A percentile compares a stretch with the other conserved stretches of the same genome.
Conservation (phyloP, 192 early-diverging fungal genomes). For the Umbelopsis isabellina region DNA sequence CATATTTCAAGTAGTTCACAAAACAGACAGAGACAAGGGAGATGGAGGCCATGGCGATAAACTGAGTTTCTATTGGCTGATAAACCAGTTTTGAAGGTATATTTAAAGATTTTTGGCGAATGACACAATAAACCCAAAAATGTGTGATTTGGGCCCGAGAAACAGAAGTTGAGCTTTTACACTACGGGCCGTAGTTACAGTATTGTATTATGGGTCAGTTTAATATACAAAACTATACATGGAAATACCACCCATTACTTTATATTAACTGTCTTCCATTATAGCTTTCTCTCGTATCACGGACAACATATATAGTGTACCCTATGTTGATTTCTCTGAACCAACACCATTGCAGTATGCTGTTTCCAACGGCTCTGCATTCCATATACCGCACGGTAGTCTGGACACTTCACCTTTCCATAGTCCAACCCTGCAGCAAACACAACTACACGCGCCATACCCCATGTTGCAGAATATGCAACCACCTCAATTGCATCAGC, state of each 20-base stretch:
- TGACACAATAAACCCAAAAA: not conserved
- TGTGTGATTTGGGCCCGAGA: not conserved
- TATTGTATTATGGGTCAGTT: slow-evolving; percentile 22
- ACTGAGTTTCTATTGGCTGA: too few relatives aligned
- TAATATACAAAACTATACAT: slow-evolving; percentile 12
- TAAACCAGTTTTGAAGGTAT: not conserved
- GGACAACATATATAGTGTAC: slow-evolving; percentile 18
- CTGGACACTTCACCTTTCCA: slow-evolving; percentile 7
- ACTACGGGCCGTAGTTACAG: slow-evolving; percentile 16
- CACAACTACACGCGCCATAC: slow-evolving; percentile 19
- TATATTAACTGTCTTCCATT: not conserved
- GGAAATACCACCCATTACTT: slow-evolving; percentile 1
- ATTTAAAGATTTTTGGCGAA: not conserved
- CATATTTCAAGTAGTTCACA: too few relatives aligned
- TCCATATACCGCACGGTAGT: slow-evolving; percentile 11
- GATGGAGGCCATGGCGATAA: too few relatives aligned
- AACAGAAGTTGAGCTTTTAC: slow-evolving; percentile 4
- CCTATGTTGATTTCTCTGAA: slow-evolving; percentile 19
- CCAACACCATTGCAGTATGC: slow-evolving; percentile 13
- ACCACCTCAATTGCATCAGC: slow-evolving; percentile 27
- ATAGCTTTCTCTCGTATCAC: slow-evolving; percentile 19
- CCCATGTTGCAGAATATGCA: slow-evolving; percentile 13
- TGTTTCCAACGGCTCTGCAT: slow-evolving; percentile 14
- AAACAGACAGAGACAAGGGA: too few relatives aligned
- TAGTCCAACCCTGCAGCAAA: slow-evolving; percentile 16